phyloP scores from a whole-genome alignment of 768 basidiomycete species.

The Psilocybe cyanescens region DNA sequence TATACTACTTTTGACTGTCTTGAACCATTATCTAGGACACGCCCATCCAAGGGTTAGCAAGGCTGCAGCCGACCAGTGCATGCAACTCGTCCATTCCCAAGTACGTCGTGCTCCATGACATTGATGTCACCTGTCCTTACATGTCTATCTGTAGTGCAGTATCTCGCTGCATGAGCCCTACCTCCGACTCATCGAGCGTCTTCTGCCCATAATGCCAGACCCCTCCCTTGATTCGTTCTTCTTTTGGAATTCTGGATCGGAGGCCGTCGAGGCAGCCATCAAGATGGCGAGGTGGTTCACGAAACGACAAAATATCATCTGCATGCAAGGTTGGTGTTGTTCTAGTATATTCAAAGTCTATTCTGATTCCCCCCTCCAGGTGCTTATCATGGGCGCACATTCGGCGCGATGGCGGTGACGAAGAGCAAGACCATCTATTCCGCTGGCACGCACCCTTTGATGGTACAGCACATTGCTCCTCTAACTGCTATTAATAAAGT shows the following conservation, averaged over 20 bases:
- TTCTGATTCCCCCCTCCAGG: constrained; percentile 37
- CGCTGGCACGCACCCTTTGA: constrained; percentile 75
- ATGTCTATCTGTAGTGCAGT: constrained; percentile 62
- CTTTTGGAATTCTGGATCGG: constrained; percentile 96
- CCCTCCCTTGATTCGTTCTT: constrained; percentile 93
- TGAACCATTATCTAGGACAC: constrained; percentile 56
- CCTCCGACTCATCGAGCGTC: constrained; percentile 81
- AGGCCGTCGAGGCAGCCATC: constrained; percentile 88
- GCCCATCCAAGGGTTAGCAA: constrained; percentile 86
- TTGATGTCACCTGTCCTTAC: background rate
- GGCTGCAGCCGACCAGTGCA: constrained; percentile 89
- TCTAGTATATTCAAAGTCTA: background rate
- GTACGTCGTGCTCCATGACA: constrained; percentile 37
- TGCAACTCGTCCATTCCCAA: constrained; percentile 79
- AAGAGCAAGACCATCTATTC: constrained; percentile 92
- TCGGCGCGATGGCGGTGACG: constrained; percentile 93
- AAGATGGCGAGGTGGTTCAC: constrained; percentile 86
- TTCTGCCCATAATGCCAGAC: constrained; percentile 90
- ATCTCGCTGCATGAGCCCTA: constrained; percentile 89
- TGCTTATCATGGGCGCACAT: constrained; percentile 92
- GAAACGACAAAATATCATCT: constrained; percentile 84
- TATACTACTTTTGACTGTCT: background rate
- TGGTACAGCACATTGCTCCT: constrained; percentile 53
- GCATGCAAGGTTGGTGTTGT: constrained; percentile 72
- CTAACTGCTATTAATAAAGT: background rate